Base-by-base conservation (phyloP, 2,329 filamentous ascomycete species). In the Nemania serpens region DNA sequence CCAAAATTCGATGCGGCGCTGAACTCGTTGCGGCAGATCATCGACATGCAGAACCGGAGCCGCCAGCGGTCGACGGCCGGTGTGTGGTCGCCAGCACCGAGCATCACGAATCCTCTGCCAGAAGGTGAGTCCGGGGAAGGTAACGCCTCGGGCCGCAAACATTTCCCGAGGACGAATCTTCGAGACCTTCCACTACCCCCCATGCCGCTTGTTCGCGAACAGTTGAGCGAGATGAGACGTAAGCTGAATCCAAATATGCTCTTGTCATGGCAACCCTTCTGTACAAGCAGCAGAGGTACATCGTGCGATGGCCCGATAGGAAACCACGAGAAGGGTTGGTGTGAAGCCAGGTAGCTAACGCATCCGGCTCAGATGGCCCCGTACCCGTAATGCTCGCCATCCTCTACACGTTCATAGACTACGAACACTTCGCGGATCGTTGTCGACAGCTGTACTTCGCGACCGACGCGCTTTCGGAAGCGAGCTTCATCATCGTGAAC, bases 101-200 rank as follows among this genome's bases (percentile, higher is more conserved):
- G 48, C 2, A 53, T 59, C 18, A 61, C 58, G 12, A 53, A 59
- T 11, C 57, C 60, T 3, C 17, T 52, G 5, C 42, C 45, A 2
- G 57, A 65, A 36, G 15, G 54, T 15, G 62, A 57, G 11, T 45
- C 50, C 1, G 55, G 45, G 15, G 52, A 59, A 1, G 15, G 25
- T 12, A 5, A n/a, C 2, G 45, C 51, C 10, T 45, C 29, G 10
- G 57, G 80, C 10, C 80, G 82, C 50, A 78, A 78, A 55, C 74
- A 77, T 0, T 63, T 83, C 5, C 79, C 81, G 0, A 74, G 74
- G 2, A 80, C 79, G 2, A 78, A 78, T 1, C 70, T 85, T 20
- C 73, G 76, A n/a, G 81, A 84, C 55, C 71, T 86, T n/a, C 78
- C 80, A 2, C 79, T 86, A 75, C 84, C 84, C 7, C 82, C 84